phyloP scores from a whole-genome alignment of 306 rosid species.

The Quercus glauca region DNA sequence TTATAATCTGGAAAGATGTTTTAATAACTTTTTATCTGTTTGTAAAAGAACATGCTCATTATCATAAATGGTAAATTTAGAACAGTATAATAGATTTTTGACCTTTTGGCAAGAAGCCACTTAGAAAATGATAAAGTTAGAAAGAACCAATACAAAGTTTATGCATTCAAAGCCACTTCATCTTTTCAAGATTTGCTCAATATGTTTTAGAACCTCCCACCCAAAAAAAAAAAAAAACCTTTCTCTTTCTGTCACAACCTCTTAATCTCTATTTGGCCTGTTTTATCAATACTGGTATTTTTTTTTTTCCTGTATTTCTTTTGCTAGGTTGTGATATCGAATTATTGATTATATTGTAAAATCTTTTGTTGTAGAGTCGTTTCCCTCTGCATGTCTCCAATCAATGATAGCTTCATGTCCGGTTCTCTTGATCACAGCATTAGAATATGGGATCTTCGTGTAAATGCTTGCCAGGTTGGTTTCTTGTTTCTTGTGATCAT shows the following conservation, averaged over 20 bases:
- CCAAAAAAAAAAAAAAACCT: too few relatives aligned
- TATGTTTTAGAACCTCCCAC: neutral
- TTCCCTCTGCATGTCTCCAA: constrained; percentile 97
- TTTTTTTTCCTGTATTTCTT: neutral
- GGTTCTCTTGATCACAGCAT: constrained; percentile 92
- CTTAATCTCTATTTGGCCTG: neutral
- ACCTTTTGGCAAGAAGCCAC: neutral
- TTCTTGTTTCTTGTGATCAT: neutral
- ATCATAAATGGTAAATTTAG: neutral
- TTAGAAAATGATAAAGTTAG: neutral
- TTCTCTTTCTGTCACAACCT: neutral
- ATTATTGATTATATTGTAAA: constrained; percentile 25
- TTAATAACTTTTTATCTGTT: neutral
- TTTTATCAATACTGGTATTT: constrained; percentile 5
- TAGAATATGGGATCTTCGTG: constrained; percentile 98
- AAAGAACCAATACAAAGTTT: neutral
- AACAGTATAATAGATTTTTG: neutral
- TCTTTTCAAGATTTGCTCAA: neutral
- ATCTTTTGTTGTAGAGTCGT: constrained; percentile 59
- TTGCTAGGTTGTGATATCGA: constrained; percentile 18
- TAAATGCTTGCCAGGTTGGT: constrained; percentile 94
- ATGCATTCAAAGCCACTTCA: neutral
- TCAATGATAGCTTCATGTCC: constrained; percentile 98
- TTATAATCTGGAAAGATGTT: neutral
- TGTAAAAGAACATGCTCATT: neutral